Conservation (phyloP, 768 basidiomycete genomes). For the Kwoniella sp. region DNA sequence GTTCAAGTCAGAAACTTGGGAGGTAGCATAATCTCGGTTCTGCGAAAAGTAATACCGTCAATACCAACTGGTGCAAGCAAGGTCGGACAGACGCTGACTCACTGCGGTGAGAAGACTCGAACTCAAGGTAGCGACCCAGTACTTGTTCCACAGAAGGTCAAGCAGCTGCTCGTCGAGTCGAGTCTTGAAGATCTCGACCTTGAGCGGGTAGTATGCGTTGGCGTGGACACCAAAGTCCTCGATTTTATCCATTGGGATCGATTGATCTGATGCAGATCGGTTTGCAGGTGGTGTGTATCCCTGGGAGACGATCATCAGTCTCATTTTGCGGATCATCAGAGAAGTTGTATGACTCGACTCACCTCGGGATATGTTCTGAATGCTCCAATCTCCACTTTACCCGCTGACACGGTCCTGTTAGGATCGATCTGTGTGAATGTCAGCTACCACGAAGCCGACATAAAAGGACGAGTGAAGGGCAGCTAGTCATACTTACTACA, state of each 20-base stretch:
- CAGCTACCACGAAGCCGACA: constrained; percentile 1
- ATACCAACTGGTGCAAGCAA: too few species aligned
- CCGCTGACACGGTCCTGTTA: constrained; percentile 96
- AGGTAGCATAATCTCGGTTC: constrained; percentile 93
- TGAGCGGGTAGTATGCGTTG: constrained; percentile 90
- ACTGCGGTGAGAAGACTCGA: constrained; percentile 92
- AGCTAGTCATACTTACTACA: constrained; percentile 65
- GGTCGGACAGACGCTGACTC: too few species aligned
- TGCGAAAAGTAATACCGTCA: constrained; percentile 52
- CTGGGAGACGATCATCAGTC: constrained; percentile 35
- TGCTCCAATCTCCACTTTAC: constrained; percentile 97
- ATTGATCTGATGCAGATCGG: constrained; percentile 82
- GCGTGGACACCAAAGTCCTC: constrained; percentile 99
- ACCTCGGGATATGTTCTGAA: constrained; percentile 93
- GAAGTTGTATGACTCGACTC: constrained; percentile 20
- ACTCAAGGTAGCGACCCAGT: constrained; percentile 96
- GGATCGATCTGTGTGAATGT: constrained; percentile 77
- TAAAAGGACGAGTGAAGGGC: neutral
- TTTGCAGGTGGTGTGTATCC: constrained; percentile 78
- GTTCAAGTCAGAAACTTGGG: constrained; percentile 84
- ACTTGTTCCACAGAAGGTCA: constrained; percentile 95
- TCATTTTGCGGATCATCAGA: neutral
- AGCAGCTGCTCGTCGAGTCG: constrained; percentile 82
- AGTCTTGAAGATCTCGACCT: constrained; percentile 93
- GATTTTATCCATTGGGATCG: constrained; percentile 93